Evolutionary conservation across 2,329 filamentous ascomycete species (phyloP).

Genomic region (Zymoseptoria ardabiliae): DNA sequence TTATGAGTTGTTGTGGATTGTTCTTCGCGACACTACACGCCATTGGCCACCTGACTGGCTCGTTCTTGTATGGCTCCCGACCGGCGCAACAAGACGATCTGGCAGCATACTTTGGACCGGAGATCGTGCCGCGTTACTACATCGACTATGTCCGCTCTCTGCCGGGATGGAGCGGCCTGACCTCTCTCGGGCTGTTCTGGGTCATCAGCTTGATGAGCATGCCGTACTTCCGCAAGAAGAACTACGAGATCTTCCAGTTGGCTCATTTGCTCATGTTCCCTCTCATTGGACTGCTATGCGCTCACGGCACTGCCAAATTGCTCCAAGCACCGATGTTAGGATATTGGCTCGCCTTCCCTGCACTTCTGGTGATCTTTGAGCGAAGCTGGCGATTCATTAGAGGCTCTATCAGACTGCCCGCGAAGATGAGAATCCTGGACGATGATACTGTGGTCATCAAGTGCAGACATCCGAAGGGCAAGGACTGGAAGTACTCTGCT

Average conservation of each 20-base stretch:
- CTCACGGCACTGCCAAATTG: slow-evolving; percentile 46
- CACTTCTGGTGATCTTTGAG: slow-evolving; percentile 45
- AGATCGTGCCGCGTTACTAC: slow-evolving; percentile 40
- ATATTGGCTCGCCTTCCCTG: slow-evolving; percentile 50
- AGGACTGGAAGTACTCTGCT: slow-evolving; percentile 49
- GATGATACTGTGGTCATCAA: slow-evolving; percentile 47
- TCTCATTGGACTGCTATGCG: slow-evolving; percentile 49
- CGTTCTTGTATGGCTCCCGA: slow-evolving; percentile 46
- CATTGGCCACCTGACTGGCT: slow-evolving; percentile 48
- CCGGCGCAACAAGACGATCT: slow-evolving; percentile 40
- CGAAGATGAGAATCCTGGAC: slow-evolving; percentile 44
- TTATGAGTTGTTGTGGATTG: slow-evolving; percentile 46
- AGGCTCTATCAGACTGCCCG: slow-evolving; percentile 45
- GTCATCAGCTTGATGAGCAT: slow-evolving; percentile 43
- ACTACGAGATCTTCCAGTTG: slow-evolving; percentile 52
- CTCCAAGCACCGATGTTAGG: slow-evolving; percentile 52
- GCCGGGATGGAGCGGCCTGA: slow-evolving; percentile 47
- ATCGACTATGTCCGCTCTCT: slow-evolving; percentile 41
- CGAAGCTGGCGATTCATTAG: slow-evolving; percentile 39
- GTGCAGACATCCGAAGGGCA: slow-evolving; percentile 41
- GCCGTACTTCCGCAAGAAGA: slow-evolving; percentile 45
- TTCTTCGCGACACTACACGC: slow-evolving; percentile 47
- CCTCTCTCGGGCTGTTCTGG: slow-evolving; percentile 45
- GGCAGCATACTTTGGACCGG: slow-evolving; percentile 38
- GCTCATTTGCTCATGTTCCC: slow-evolving; percentile 53